Base-by-base conservation (phyloP, 495 filamentous ascomycete species). In the Daldinia concentrica region DNA sequence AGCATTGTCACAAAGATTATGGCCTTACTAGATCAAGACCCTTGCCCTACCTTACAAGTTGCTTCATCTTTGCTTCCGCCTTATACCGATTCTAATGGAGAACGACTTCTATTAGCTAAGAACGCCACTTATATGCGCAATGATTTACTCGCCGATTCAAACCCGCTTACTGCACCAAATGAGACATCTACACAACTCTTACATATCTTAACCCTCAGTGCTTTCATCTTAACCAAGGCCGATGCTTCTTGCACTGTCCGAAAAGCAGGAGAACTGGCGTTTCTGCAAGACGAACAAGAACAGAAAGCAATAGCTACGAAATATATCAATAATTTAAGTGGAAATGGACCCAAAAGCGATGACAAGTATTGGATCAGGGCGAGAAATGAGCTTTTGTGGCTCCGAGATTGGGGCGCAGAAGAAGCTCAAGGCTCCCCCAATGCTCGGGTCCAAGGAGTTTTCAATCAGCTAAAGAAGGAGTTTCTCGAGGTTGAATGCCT, bases 381-480 rank as follows among this genome's bases (percentile, higher is more conserved):
- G 7, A 85, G 92, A 39, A 84, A 87, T 57, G 87, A 91, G 74
- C 76, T 97, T 15, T 79, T 95, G 1, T 97, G 94, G 94, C 86
- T 97, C 30, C 87, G 88, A 73, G 87, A 89, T 76, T 97, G 94
- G 94, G 91, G 89, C 24, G 80, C 83, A 2, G 85, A 87, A 58
- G 74, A 82, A 68, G 24, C 72, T 64, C 62, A 61, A 36, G 64
- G 48, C 39, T 58, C 79, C 37, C 45, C 69, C 27, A 64, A 68
- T 6, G 58, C 57, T 41, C 68, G 58, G 11, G 82, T 82, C 51
- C 82, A 84, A 63, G 94, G 94, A 1, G 80, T 96, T 15, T 91
- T 97, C 66, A 89, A 91, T 72, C 86, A 83, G 73, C 73, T 95
- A n/a, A 78, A 87, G 24, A 83, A 78, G 54, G 84, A 88, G 3